These are phyloP conservation scores for Pyrenopolyporus hunteri DNA, from an alignment of 495 filamentous ascomycete species.

Conservation along the genomic window DNA sequence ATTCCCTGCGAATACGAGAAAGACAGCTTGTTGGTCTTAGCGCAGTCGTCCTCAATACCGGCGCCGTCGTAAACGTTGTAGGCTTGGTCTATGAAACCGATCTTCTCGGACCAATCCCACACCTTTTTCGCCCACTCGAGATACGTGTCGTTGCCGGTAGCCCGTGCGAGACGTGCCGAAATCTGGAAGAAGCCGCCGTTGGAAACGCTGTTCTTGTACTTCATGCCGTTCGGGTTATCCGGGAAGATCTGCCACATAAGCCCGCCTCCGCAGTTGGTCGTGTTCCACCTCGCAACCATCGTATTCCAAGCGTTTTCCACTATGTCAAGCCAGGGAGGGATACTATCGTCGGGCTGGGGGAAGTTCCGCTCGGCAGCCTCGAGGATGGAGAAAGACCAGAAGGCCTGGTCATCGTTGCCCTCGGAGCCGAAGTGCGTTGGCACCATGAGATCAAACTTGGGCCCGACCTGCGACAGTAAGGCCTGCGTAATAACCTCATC, in stretches of 20 bases:
- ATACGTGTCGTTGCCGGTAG: constrained; percentile 70
- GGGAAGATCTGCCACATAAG: constrained; percentile 86
- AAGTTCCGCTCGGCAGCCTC: constrained; percentile 76
- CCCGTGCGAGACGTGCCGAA: constrained; percentile 68
- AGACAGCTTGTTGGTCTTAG: constrained; percentile 48
- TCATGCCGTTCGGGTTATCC: constrained; percentile 71
- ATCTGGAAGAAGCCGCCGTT: constrained; percentile 75
- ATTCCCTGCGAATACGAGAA: constrained; percentile 73
- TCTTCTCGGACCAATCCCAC: constrained; percentile 68
- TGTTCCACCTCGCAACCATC: constrained; percentile 70
- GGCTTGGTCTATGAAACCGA: constrained; percentile 57
- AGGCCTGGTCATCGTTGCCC: constrained; percentile 80
- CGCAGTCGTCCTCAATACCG: constrained; percentile 52
- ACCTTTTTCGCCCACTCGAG: constrained; percentile 69
- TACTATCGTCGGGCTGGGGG: constrained; percentile 61
- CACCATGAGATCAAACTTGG: constrained; percentile 65
- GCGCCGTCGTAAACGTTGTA: constrained; percentile 65
- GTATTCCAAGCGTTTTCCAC: constrained; percentile 53
- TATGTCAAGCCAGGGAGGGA: constrained; percentile 69
- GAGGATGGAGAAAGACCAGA: constrained; percentile 79
- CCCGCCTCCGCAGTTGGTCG: constrained; percentile 68
- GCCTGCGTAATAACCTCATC: constrained; percentile 71
- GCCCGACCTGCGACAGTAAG: constrained; percentile 68
- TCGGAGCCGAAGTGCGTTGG: constrained; percentile 50
- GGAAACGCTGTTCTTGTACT: constrained; percentile 73